Base-by-base conservation (phyloP, 1,284 basidiomycete species). In the Phylloboletellus chloephorus region DNA sequence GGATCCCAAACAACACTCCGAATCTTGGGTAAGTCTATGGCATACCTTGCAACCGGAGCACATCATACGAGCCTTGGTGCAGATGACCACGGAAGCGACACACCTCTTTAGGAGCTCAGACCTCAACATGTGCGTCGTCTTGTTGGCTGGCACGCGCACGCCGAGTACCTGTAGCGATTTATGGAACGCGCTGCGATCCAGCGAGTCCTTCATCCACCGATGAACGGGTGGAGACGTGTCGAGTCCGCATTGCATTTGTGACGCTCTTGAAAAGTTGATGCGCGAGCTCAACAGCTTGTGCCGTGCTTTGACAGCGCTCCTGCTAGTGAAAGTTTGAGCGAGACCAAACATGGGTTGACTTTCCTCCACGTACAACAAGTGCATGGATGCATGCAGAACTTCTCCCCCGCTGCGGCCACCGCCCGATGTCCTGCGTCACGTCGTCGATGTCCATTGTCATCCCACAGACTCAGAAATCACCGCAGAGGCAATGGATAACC, bases 361-460 rank as follows among this genome's bases (percentile, higher is more conserved):
- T n/a, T n/a, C n/a, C n/a, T n/a, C 22, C 19, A 50, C 31, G 34
- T 32, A 44, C 30, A 22, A 20, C 26, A 31, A 20, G n/a, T 20
- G 10, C 17, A 20, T 26, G 17, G 30, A 53, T 39, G 44, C 37
- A 33, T 10, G 29, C 7, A 19, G 30, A 23, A 30, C 30, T 20
- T 12, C 30, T 12, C 29, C 37, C n/a, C 30, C 30, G 8, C 42
- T 46, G 15, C 42, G 43, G 6, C 57, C 61, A 25, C 37, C 65
- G 31, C 41, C 57, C 23, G 59, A 67, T 39, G 69, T 88, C 32
- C 66, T 86, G 24, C 64, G 59, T 16, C 83, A 86, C 53, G 59
- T 89, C 44, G 69, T 81, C 44, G 86, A 90, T 56, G 83, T 78
- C 2, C 87, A 90, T 52, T 88, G 83, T 60, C 87, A 90, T 64